Evolutionary conservation across 768 basidiomycete species (phyloP), one percentile per base, ranked within the genome.

Genomic region (Russula vinacea): DNA sequence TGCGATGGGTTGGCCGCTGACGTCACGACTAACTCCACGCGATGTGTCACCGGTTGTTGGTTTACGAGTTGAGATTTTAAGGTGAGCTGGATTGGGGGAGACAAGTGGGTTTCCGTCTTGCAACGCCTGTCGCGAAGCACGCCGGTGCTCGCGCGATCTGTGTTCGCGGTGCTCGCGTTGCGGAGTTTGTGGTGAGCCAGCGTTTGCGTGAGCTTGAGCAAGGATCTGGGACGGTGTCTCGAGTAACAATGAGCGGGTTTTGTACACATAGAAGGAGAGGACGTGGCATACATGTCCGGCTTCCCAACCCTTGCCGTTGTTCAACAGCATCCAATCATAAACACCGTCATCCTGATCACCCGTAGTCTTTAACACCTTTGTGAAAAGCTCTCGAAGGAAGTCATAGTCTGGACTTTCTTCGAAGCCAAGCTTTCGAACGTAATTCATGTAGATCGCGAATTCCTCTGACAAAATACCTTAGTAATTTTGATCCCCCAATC

Each of bases 401-500:
- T 99, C 96, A 69, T 99, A 99, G 76, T 99, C 96, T 2, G 96
- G 96, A 29, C 85, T 85, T 76, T 99, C 96, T 73, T 98, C 97
- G 72, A 98, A 99, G 32, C 95, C 96, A 64, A 99, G 83, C 76
- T 97, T 98, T 56, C 96, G 92, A 51, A 99, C 96, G 70, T 99
- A 99, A 78, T 97, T 98, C 87, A 99, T 94, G 77, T 98, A 99
- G 69, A 98, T 98, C 22, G 88, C 86, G 72, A 99, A 98, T 72
- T 98, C 96, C 82, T 98, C 96, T 95, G 76, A 11, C 60, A 42
- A 24, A 66, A 47, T 40, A 5, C 47, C 52, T 56, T 44, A 67
- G 47, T 26, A 40, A 35, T 60, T 29, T 49, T 35, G 54, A 45
- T n/a, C 32, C 33, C 32, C 29, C 33, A 19, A 35, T 33, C 24